A percentile compares a stretch with the other conserved stretches of the same genome.
phyloP scores from a whole-genome alignment of 2,329 filamentous ascomycete species.

The Penicillium janthinellum region DNA sequence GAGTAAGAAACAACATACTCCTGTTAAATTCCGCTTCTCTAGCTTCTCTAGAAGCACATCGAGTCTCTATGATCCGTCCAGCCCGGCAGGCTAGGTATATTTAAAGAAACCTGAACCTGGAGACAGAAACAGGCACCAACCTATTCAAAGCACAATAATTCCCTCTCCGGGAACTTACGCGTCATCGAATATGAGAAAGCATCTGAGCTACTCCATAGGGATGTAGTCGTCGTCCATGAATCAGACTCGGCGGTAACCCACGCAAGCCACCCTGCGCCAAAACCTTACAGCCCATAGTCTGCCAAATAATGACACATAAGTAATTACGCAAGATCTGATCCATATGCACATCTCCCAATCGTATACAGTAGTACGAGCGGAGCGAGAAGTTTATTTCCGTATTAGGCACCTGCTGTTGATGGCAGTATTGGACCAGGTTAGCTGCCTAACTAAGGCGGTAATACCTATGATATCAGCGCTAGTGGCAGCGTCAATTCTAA shows the following conservation, averaged over 20 bases:
- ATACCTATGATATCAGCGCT: constrained; percentile 18
- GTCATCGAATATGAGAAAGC: neutral
- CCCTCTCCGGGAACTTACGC: too few relatives aligned
- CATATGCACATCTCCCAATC: constrained; percentile 5
- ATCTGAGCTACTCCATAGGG: neutral
- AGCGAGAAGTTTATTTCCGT: constrained; percentile 10
- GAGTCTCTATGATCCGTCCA: neutral
- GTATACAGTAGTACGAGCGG: constrained; percentile 1
- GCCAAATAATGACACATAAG: constrained; percentile 5
- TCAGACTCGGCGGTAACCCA: neutral
- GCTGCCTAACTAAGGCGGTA: neutral
- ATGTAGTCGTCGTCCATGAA: neutral
- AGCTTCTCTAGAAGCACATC: neutral
- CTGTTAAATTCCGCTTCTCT: neutral
- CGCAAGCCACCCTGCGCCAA: constrained; percentile 3
- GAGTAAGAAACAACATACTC: too few relatives aligned
- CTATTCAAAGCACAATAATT: neutral
- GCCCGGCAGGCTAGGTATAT: too few relatives aligned
- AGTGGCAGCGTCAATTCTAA: neutral
- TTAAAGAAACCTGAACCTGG: neutral
- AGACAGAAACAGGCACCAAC: neutral
- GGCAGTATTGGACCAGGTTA: neutral
- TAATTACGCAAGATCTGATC: constrained; percentile 11
- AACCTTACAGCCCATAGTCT: constrained; percentile 4
- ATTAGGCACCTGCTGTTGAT: neutral